phyloP scores from a whole-genome alignment of 768 basidiomycete genomes.

The Pisolithus microcarpus region DNA sequence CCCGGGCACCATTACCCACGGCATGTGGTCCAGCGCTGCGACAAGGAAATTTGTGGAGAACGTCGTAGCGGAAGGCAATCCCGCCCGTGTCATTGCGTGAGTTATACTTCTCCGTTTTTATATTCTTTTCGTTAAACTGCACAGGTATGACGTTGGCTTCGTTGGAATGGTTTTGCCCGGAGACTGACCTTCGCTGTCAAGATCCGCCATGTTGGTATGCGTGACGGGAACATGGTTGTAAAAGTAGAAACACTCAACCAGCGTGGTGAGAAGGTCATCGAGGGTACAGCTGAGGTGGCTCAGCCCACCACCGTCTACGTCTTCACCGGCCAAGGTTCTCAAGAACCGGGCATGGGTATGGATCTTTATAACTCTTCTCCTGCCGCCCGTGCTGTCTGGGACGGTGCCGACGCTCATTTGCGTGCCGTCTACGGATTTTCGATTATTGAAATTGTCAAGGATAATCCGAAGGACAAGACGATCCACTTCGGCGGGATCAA shows the following conservation, averaged over 20 bases:
- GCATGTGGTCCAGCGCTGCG: constrained; percentile 94
- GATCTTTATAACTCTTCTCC: constrained; percentile 90
- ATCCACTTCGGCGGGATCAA: constrained; percentile 99
- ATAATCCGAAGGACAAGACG: constrained; percentile 96
- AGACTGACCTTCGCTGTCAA: constrained; percentile 79
- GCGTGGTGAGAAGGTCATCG: constrained; percentile 84
- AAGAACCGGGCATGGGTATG: constrained; percentile 99
- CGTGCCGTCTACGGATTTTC: constrained; percentile 97
- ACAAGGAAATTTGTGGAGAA: constrained; percentile 90
- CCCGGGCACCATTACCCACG: constrained; percentile 96
- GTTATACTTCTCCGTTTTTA: constrained; percentile 24
- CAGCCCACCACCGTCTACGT: constrained; percentile 93
- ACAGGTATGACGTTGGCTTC: constrained; percentile 87
- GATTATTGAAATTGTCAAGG: constrained; percentile 96
- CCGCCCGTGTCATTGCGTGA: constrained; percentile 82
- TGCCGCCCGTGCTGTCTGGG: constrained; percentile 96
- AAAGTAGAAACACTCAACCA: constrained; percentile 81
- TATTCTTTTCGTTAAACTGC: constrained; percentile 2
- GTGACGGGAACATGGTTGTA: constrained; percentile 88
- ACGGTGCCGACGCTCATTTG: constrained; percentile 88
- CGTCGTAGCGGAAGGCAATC: constrained; percentile 87
- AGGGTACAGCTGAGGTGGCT: constrained; percentile 87
- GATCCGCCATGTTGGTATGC: constrained; percentile 87
- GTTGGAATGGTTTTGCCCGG: constrained; percentile 95
- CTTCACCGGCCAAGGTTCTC: constrained; percentile 97